Conservation (phyloP, 129 eudicot species). For the Rutidosis leptorrhynchoides region DNA sequence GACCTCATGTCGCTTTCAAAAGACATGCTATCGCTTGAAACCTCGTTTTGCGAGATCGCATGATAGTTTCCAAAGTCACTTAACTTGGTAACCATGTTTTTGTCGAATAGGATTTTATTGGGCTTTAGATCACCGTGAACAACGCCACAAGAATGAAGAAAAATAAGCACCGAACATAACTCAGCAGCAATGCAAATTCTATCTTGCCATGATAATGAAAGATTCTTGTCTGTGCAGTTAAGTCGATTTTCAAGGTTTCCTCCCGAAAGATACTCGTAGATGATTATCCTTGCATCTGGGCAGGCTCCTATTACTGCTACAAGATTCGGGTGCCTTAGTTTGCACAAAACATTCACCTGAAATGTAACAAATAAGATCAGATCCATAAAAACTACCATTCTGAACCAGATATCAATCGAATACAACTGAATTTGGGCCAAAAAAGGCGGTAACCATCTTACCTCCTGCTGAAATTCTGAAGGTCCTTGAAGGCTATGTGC, state of each 20-base stretch:
- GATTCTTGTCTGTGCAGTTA: constrained; percentile 68
- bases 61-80: constrained; percentile 86
- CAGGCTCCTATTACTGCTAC: constrained; percentile 83
- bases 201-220: constrained; percentile 88
- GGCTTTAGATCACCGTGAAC: constrained; percentile 86
- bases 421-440: not conserved
- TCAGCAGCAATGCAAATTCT: constrained; percentile 83
- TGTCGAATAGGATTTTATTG: constrained; percentile 63
- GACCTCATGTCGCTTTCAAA: constrained; percentile 63
- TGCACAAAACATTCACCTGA: constrained; percentile 86
- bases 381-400: not conserved
- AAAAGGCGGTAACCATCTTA: constrained; percentile 34
- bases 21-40: constrained; percentile 46
- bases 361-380: constrained; percentile 11
- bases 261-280: constrained; percentile 72
- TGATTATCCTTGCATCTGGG: constrained; percentile 60
- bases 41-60: constrained; percentile 40
- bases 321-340: constrained; percentile 83
- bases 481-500: constrained; percentile 72
- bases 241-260: constrained; percentile 97
- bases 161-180: constrained; percentile 82
- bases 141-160: constrained; percentile 69
- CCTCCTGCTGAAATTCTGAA: constrained; percentile 82
- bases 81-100: constrained; percentile 57
- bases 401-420: not conserved